Evolutionary conservation across 768 basidiomycete species (phyloP), one percentile per base, ranked within the genome.

Genomic region (Leccinum barrowsii): DNA sequence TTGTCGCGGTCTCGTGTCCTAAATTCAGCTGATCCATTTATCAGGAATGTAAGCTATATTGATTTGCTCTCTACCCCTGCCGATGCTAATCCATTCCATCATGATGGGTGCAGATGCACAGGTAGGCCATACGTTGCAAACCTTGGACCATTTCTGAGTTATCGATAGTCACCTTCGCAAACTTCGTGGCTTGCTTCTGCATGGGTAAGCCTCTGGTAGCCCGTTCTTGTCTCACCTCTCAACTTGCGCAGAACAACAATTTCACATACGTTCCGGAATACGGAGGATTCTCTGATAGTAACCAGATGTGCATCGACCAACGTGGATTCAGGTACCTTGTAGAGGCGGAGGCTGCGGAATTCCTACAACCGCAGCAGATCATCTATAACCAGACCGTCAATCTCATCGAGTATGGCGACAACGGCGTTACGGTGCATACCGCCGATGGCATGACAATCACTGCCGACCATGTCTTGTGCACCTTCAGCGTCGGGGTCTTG

Each of bases 401-500:
- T 35, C 67, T 62, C 5, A 78, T 89, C 58, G 65, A 73, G 12
- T 80, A 85, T 62, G 77, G 76, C 5, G 60, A 63, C n/a, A 58
- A 74, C 19, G 74, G 79, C 3, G 84, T 84, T 17, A 72, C 68
- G 1, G 79, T 89, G 34, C 74, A 74, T 15, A 73, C 85, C 26
- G 61, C 70, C 1, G 71, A 78, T 57, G 84, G 82, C 2, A 59
- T 70, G 32, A 71, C 42, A 2, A 64, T 87, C 21, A 73, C 69
- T 13, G 85, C 79, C 12, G 80, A 86, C 54, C 83, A 85, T 67
- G 85, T 81, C 4, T 66, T 89, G 28, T 82, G 81, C 60, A 89
- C 87, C 0, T 89, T 89, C 71, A 87, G 86, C 59, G 67, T 86
- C 2, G 87, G 87, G 0, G 87, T 89, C 7, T 74, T 89, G 55